phyloP scores from a whole-genome alignment of 2,329 filamentous ascomycete species.

The Diaporthe ampelina region DNA sequence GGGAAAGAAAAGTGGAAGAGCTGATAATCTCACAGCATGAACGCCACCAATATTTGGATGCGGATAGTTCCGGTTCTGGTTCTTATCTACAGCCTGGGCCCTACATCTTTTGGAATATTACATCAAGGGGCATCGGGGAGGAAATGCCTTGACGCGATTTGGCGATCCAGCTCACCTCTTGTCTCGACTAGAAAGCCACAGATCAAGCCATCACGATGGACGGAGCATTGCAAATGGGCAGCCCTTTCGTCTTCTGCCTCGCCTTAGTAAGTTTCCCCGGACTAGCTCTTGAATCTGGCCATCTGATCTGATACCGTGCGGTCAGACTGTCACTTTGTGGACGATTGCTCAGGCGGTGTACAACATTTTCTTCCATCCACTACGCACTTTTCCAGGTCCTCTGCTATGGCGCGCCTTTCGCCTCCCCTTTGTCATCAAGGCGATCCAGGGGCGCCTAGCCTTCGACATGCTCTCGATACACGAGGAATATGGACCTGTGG shows the following conservation, averaged over 20 bases:
- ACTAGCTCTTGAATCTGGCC: too few species aligned
- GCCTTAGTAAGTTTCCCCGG: not conserved
- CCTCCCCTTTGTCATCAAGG: slow-evolving; percentile 20
- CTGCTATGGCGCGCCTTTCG: slow-evolving; percentile 30
- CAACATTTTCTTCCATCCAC: slow-evolving; percentile 34
- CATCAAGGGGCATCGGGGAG: not conserved
- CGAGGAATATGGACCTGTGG: slow-evolving; percentile 54
- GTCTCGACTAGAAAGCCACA: not conserved
- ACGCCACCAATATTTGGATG: not conserved
- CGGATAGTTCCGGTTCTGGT: not conserved
- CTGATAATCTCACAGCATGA: not conserved
- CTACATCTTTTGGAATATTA: not conserved
- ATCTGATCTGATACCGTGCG: not conserved
- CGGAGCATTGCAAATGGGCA: not conserved
- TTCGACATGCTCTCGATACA: slow-evolving; percentile 46
- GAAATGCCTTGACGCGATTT: not conserved
- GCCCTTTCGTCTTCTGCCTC: not conserved
- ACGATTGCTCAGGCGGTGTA: slow-evolving; percentile 22
- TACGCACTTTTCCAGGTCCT: slow-evolving; percentile 29
- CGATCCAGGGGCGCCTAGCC: slow-evolving; percentile 34
- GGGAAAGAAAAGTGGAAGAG: not conserved
- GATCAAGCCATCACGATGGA: not conserved
- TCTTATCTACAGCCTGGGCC: not conserved
- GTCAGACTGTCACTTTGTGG: not conserved
- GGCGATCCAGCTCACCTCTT: not conserved